Evolutionary conservation across 305 asterid species (phyloP).

Genomic region (Withania somnifera): DNA sequence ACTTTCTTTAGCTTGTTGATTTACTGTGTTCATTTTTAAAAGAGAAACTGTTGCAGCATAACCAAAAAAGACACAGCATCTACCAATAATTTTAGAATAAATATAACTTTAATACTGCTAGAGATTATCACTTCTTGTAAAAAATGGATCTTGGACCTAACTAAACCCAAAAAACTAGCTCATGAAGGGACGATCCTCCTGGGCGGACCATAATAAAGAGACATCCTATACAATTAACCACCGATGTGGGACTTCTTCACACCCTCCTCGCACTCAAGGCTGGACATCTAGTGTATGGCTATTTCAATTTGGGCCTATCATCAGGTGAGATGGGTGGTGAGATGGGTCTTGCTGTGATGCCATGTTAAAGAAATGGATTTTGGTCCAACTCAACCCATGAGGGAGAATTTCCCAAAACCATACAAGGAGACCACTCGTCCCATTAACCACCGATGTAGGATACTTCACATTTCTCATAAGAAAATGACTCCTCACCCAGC

Average conservation of each 20-base stretch:
- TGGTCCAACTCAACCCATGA: neutral
- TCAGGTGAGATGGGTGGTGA: too few relatives aligned
- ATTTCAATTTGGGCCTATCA: too few relatives aligned
- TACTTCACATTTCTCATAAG: neutral
- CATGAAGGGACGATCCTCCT: neutral
- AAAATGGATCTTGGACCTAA: neutral
- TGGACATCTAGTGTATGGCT: neutral
- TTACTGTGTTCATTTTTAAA: neutral
- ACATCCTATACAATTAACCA: neutral
- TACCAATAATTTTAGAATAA: neutral
- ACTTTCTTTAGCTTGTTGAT: neutral
- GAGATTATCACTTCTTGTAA: neutral
- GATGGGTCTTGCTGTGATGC: too few relatives aligned
- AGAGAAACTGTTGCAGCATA: neutral
- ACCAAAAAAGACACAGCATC: neutral
- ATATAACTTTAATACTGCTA: neutral
- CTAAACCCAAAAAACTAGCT: neutral
- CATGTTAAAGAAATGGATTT: neutral
- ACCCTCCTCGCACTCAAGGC: neutral
- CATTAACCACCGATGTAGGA: neutral
- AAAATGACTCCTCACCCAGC: neutral
- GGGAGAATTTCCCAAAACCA: neutral
- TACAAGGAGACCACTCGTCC: neutral
- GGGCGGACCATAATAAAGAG: neutral
- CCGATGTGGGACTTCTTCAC: neutral